Percentiles rank a stretch among this genome's conserved stretches.
phyloP scores from a whole-genome alignment of 2,329 filamentous ascomycete species.

The Phyllosticta citriasiana region DNA sequence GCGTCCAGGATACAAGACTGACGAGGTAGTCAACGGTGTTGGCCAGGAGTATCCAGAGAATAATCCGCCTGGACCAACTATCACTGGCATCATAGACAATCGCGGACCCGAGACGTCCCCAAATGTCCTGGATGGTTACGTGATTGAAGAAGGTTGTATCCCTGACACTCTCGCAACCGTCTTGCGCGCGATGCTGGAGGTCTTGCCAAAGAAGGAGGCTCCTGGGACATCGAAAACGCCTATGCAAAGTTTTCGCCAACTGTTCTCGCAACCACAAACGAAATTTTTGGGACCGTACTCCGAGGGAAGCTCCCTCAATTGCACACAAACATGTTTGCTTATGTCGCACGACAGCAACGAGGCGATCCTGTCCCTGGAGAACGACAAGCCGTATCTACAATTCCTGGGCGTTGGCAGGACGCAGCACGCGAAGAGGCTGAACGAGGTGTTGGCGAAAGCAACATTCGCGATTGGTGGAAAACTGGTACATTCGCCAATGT shows the following conservation, averaged over 20 bases:
- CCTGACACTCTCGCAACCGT: slow-evolving; percentile 47
- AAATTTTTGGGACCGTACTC: slow-evolving; percentile 51
- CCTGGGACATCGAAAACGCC: slow-evolving; percentile 23
- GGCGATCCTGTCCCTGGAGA: slow-evolving; percentile 47
- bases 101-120: slow-evolving; percentile 34
- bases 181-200: slow-evolving; percentile 47
- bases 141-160: slow-evolving; percentile 55
- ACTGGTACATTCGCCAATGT: slow-evolving; percentile 49
- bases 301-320: slow-evolving; percentile 45
- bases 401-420: slow-evolving; percentile 50
- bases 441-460: slow-evolving; percentile 43
- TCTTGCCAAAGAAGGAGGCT: slow-evolving; percentile 39
- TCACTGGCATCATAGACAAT: slow-evolving; percentile 53
- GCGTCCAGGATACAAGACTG: slow-evolving; percentile 43
- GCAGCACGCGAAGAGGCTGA: slow-evolving; percentile 44
- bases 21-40: slow-evolving; percentile 47
- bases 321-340: slow-evolving; percentile 54
- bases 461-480: slow-evolving; percentile 51
- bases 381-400: slow-evolving; percentile 50
- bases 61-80: slow-evolving; percentile 51
- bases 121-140: slow-evolving; percentile 49
- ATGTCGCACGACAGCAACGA: slow-evolving; percentile 59
- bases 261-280: slow-evolving; percentile 42
- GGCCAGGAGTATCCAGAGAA: slow-evolving; percentile 41
- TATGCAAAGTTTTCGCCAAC: slow-evolving; percentile 30